A percentile compares a stretch with the other conserved stretches of the same genome.
These are phyloP conservation scores for Diplodia mutila DNA, from an alignment of 2,329 filamentous ascomycete species.

Conservation along the genomic window DNA sequence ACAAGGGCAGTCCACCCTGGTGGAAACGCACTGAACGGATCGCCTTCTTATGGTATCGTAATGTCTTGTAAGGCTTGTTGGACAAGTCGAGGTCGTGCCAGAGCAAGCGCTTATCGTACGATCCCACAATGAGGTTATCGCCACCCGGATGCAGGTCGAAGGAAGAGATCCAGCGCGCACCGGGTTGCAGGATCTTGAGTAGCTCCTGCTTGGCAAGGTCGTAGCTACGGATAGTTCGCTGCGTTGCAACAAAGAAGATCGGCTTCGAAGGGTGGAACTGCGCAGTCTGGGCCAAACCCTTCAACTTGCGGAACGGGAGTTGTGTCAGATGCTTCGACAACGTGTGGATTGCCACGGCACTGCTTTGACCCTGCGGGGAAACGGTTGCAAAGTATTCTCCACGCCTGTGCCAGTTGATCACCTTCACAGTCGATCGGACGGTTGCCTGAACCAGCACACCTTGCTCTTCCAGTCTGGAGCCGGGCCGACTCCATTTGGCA, in stretches of 20 bases:
- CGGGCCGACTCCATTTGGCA: constrained; percentile 82
- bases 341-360: constrained; percentile 90
- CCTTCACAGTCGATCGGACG: constrained; percentile 79
- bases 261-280: constrained; percentile 94
- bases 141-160: constrained; percentile 93
- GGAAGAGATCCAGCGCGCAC: constrained; percentile 90
- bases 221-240: constrained; percentile 90
- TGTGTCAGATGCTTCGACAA: constrained; percentile 94
- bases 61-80: constrained; percentile 88
- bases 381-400: constrained; percentile 95
- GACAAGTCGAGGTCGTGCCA: constrained; percentile 98
- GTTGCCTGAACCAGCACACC: constrained; percentile 81
- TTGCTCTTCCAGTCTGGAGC: constrained; percentile 70
- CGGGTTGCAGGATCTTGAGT: constrained; percentile 89
- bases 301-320: constrained; percentile 81
- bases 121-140: constrained; percentile 91
- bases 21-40: constrained; percentile 91
- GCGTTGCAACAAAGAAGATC: constrained; percentile 94
- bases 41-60: constrained; percentile 91
- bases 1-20: constrained; percentile 75
- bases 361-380: constrained; percentile 75
- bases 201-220: constrained; percentile 90
- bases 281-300: constrained; percentile 80
- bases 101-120: constrained; percentile 88
- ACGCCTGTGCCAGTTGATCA: constrained; percentile 88